Conservation (phyloP, 2,329 filamentous ascomycete genomes). For the Gnomoniopsis smithogilvyi region DNA sequence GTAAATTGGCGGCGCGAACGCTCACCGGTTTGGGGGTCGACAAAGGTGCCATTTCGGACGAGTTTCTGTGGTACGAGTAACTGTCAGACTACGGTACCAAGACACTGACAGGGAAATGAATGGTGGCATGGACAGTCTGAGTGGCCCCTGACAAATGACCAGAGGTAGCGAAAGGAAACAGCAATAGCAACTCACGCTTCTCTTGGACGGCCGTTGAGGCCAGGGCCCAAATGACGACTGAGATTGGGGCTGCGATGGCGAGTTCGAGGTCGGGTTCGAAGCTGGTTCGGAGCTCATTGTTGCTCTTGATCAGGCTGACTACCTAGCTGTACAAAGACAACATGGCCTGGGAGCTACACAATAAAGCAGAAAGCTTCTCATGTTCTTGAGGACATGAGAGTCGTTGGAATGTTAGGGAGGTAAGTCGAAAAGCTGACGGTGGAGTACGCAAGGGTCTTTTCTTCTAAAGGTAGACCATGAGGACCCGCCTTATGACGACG, state of each 20-base stretch:
- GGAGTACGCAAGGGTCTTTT: not conserved
- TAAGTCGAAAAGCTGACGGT: not conserved
- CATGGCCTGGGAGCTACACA: constrained; percentile 3
- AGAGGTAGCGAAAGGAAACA: too few species aligned
- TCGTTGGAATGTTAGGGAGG: not conserved
- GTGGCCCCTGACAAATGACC: too few species aligned
- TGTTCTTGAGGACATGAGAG: constrained; percentile 5
- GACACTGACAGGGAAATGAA: not conserved
- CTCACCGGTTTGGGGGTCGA: constrained; percentile 82
- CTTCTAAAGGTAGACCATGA: not conserved
- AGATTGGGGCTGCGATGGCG: constrained; percentile 35
- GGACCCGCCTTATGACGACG: not conserved
- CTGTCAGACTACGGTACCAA: not conserved
- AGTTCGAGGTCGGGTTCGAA: constrained; percentile 10
- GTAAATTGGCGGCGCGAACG: constrained; percentile 78
- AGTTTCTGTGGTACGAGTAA: constrained; percentile 55
- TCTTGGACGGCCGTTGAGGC: constrained; percentile 39
- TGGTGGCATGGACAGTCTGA: too few species aligned
- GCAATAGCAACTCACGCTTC: constrained; percentile 36
- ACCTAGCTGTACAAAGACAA: constrained; percentile 2
- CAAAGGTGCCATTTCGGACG: constrained; percentile 74
- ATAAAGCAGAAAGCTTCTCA: constrained; percentile 1
- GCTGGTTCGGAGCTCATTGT: constrained; percentile 32
- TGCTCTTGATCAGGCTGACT: constrained; percentile 14
- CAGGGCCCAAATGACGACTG: constrained; percentile 13